Base-by-base conservation (phyloP, 2,329 filamentous ascomycete genomes). In the Claviceps paspali region DNA sequence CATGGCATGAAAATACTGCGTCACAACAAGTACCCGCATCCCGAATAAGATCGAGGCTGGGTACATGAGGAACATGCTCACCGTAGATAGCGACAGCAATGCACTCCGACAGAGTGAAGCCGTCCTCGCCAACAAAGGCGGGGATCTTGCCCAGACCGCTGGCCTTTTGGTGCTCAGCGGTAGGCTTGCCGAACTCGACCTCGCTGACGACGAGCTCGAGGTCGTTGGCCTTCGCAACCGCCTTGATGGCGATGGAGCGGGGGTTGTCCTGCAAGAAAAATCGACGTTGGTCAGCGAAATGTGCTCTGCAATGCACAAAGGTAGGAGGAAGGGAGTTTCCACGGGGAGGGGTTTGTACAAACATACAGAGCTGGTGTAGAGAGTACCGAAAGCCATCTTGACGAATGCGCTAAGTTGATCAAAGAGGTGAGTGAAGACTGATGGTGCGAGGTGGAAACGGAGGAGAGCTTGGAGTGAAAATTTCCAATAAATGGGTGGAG, bases 11-110 rank as follows among this genome's bases (percentile, higher is more conserved):
- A n/a, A n/a, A n/a, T n/a, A n/a, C n/a, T n/a, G n/a, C n/a, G n/a
- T n/a, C n/a, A n/a, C n/a, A n/a, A n/a, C n/a, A n/a, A n/a, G n/a
- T n/a, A n/a, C n/a, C n/a, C n/a, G n/a, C n/a, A n/a, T n/a, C n/a
- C n/a, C n/a, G n/a, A n/a, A n/a, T n/a, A n/a, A 21, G 18, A 31
- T 21, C 8, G 18, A 22, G 11, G 18, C 29, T 21, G 11, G n/a
- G 6, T 9, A 2, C n/a, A 22, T 35, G 11, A 21, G 24, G 28
- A n/a, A 28, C 33, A 47, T 28, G 43, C 88, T 56, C 83, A 98
- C 91, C 68, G 73, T 96, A 98, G 70, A 98, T 83, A 60, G 86
- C 84, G 57, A 98, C 88, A 63, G 91, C 91, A 54, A 96, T 87
- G 65, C 63, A 72, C 79, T 98, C 91, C 47, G 75, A 79, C 52